Conservation (phyloP, 768 basidiomycete genomes). For the Boletus rufocinnamomeus region DNA sequence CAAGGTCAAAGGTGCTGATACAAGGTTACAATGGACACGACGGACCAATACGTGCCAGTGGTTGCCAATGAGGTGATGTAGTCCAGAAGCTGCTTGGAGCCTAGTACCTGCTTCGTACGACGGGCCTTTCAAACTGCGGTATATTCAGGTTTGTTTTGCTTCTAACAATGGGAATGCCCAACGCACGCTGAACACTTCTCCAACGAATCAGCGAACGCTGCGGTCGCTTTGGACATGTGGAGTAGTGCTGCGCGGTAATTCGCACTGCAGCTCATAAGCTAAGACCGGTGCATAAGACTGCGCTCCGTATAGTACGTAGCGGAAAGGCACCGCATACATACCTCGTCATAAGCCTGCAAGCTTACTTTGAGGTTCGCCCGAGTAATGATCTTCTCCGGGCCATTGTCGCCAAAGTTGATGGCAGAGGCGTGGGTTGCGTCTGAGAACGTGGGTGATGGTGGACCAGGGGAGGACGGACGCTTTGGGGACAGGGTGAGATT, state of each 20-base stretch:
- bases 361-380: slow-evolving; percentile 75
- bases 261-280: slow-evolving; percentile 78
- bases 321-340: slow-evolving; percentile 38
- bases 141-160: not conserved
- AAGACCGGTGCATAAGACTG: slow-evolving; percentile 25
- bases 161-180: not conserved
- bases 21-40: slow-evolving; percentile 20
- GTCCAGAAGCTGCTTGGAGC: slow-evolving; percentile 81
- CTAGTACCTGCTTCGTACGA: slow-evolving; percentile 79
- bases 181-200: slow-evolving; percentile 80
- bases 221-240: slow-evolving; percentile 79
- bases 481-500: slow-evolving; percentile 50
- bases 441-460: slow-evolving; percentile 84
- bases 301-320: not conserved
- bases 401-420: slow-evolving; percentile 72
- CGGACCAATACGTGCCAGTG: slow-evolving; percentile 89
- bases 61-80: slow-evolving; percentile 90
- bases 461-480: slow-evolving; percentile 51
- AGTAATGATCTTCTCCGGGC: slow-evolving; percentile 82
- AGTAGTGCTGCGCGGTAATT: slow-evolving; percentile 81
- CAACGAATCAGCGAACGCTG: slow-evolving; percentile 84
- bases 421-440: slow-evolving; percentile 78
- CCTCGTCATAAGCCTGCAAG: slow-evolving; percentile 79
- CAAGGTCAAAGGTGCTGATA: slow-evolving; percentile 6
- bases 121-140: slow-evolving; percentile 69